Evolutionary conservation across 768 basidiomycete species (phyloP).

Genomic region (Filobasidium floriforme): DNA sequence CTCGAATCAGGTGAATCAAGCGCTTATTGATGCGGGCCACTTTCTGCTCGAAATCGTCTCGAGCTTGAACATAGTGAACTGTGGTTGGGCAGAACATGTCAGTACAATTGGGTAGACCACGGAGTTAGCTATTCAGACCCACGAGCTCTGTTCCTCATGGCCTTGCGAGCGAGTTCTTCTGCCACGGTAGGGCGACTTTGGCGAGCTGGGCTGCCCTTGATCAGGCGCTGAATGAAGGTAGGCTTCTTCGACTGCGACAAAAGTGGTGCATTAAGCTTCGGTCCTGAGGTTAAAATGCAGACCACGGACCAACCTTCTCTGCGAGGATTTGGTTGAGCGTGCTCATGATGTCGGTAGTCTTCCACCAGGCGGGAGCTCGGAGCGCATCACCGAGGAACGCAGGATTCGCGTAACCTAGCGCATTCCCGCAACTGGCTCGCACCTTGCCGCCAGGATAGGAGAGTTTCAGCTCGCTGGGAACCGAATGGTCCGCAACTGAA

Average conservation of each 20-base stretch:
- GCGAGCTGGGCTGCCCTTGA: conserved; percentile 65
- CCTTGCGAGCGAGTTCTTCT: conserved; percentile 75
- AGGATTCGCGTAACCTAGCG: conserved; percentile 69
- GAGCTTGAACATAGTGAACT: conserved; percentile 53
- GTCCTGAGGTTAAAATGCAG: neutral
- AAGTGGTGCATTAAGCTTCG: neutral
- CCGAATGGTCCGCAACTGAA: conserved; percentile 30
- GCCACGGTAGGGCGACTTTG: conserved; percentile 67
- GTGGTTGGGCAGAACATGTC: neutral
- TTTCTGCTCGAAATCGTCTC: conserved; percentile 87
- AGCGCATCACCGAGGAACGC: conserved; percentile 78
- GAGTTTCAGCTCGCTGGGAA: conserved; percentile 77
- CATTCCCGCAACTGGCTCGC: conserved; percentile 82
- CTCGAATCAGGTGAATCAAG: conserved; percentile 32
- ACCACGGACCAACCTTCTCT: conserved; percentile 57
- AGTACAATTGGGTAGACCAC: neutral
- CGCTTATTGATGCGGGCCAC: conserved; percentile 33
- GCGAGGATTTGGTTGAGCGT: conserved; percentile 81
- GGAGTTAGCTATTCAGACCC: neutral
- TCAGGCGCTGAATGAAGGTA: conserved; percentile 74
- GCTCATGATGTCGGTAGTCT: conserved; percentile 78
- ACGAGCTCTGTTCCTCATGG: conserved; percentile 77
- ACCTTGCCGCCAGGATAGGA: conserved; percentile 89
- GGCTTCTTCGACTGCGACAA: conserved; percentile 70
- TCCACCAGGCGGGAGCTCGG: conserved; percentile 89